Evolutionary conservation across 495 filamentous ascomycete genomes (phyloP), one percentile per base, ranked within the genome.

Genomic region (Acidiella bohemica): DNA sequence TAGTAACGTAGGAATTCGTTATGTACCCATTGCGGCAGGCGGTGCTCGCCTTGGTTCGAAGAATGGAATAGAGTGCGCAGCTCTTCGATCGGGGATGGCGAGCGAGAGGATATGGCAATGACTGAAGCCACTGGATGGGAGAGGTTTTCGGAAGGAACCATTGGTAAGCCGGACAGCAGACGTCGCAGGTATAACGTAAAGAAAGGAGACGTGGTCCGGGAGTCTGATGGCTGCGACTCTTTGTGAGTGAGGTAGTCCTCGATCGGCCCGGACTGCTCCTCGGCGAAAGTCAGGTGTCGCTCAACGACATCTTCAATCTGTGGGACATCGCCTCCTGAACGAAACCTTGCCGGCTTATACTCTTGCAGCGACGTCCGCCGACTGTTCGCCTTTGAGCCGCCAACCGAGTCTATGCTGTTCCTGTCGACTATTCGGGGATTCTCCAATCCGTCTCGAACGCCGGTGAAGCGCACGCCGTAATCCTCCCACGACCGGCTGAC

Each of bases 51-150:
- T 25, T 68, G 68, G 32, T 68, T 80, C 12, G 84, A 86, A 37
- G 81, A 75, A 5, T 64, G 67, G 53, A 96, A 97, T 6, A 97
- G 65, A 41, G 74, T 75, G 20, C 86, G 67, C 22, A 97, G 65
- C 14, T 84, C 76, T 51, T 94, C 84, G 35, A 95, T 80, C 0
- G 90, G 86, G 3, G 72, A 61, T 10, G 68, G 65, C 47, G 85
- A 87, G 43, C 82, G 71, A 5, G 87, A 93, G 57, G 85, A 93
- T 45, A 96, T 92, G 4, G 88, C 82, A 55, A 96, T 88, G 14
- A 96, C 74, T 58, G 85, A 86, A n/a, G 92, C 86, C 4, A 95
- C 86, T 0, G 92, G 90, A 59, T 97, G 90, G 9, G 80, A 70
- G 53, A 96, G 93, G 1, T 88, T 92, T 60, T 97, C 90, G 49